Evolutionary conservation across 2,329 filamentous ascomycete species (phyloP), one percentile per base, ranked within the genome.

Genomic region (Pseudovirgaria hyperparasitica): DNA sequence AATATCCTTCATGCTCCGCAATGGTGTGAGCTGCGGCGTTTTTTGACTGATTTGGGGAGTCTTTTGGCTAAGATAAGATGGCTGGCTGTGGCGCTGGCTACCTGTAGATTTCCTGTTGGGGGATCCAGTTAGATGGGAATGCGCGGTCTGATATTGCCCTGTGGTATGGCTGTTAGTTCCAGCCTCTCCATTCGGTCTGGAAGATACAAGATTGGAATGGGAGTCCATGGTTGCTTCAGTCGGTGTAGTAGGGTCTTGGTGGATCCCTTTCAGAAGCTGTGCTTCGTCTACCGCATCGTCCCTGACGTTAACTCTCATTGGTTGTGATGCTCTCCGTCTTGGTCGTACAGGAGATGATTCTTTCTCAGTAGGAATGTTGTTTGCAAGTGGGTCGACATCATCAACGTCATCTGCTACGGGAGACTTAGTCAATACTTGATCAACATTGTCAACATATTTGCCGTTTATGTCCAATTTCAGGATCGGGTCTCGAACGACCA

Each of bases 261-360:
- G n/a, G n/a, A n/a, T n/a, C n/a, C n/a, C n/a, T n/a, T n/a, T n/a
- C n/a, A n/a, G n/a, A n/a, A n/a, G n/a, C n/a, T 9, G 22, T 9
- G 8, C 8, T 24, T 9, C 12, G 22, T 8, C 22, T 9, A 13
- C 12, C 9, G 9, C 9, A 8, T 9, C 9, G 22, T n/a, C n/a
- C n/a, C n/a, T n/a, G n/a, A n/a, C n/a, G n/a, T n/a, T n/a, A 9
- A 13, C 8, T 14, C 14, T 24, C 8, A 24, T 13, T 14, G 14
- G 12, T 9, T 9, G 9, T 14, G n/a, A n/a, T 51, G 9, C 43
- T 51, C 2, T 48, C 52, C 2, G 57, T 59, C 11, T 48, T 50
- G 4, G 57, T 60, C 49, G 63, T 60, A 16, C 53, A 58, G n/a
- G 66, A 49, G 2, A 55, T 58, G 15, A 62, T 39, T n/a, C n/a